phyloP scores from a whole-genome alignment of 805 yeast genomes.

The Starmerella vitae region DNA sequence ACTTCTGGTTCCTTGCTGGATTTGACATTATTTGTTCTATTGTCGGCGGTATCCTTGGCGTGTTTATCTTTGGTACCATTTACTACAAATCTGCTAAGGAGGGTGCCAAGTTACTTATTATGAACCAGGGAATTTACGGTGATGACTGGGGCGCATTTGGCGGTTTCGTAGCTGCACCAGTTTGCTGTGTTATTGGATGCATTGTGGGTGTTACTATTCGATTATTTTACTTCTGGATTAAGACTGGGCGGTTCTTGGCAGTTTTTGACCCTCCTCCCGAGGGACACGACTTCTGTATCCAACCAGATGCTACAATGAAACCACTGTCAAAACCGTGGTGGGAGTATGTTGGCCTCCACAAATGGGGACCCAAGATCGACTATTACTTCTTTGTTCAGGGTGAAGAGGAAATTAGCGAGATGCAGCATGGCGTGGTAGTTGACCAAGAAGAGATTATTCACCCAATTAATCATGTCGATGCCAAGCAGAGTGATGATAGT shows the following conservation, averaged over 20 bases:
- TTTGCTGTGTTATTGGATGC: slow-evolving; percentile 57
- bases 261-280: slow-evolving; percentile 18
- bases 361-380: slow-evolving; percentile 12
- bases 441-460: too few relatives aligned
- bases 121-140: slow-evolving; percentile 53
- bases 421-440: too few relatives aligned
- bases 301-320: slow-evolving; percentile 15
- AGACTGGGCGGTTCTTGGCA: slow-evolving; percentile 9
- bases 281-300: slow-evolving; percentile 11
- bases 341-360: slow-evolving; percentile 8
- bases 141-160: slow-evolving; percentile 92
- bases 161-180: slow-evolving; percentile 83
- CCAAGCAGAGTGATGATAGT: too few relatives aligned
- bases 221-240: slow-evolving; percentile 9
- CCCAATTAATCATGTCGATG: too few relatives aligned
- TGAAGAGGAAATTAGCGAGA: slow-evolving; percentile 3
- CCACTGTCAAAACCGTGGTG: slow-evolving; percentile 18
- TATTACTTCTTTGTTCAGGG: slow-evolving; percentile 17
- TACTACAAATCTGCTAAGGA: slow-evolving; percentile 53
- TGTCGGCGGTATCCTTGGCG: slow-evolving; percentile 64
- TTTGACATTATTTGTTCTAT: slow-evolving; percentile 77
- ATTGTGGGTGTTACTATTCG: slow-evolving; percentile 34
- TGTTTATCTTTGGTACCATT: slow-evolving; percentile 70
- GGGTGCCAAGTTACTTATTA: slow-evolving; percentile 62
- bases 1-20: slow-evolving; percentile 58